Evolutionary conservation across 441 rosid species (phyloP).

Genomic region (Eugenia klotzschiana): DNA sequence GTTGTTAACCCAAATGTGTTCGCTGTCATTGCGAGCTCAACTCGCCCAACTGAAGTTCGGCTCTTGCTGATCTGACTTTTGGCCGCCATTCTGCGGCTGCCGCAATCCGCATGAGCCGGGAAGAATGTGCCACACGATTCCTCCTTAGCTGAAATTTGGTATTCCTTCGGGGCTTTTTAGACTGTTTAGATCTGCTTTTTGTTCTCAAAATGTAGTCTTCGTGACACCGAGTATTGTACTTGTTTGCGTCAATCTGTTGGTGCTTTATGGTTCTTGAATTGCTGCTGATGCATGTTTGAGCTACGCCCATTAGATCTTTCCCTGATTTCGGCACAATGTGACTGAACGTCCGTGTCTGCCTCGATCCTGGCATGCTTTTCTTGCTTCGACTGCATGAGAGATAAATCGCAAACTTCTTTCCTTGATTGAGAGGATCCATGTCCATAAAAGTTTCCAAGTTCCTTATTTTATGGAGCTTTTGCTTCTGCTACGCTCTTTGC

Average conservation of each 20-base stretch:
- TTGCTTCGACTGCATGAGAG: not conserved
- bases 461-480: not conserved
- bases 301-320: not conserved
- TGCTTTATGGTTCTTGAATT: not conserved
- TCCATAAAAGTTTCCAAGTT: not conserved
- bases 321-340: not conserved
- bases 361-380: not conserved
- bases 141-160: not conserved
- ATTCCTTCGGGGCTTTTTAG: not conserved
- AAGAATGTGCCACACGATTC: not conserved
- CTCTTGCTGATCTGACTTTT: not conserved
- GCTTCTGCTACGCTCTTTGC: not conserved
- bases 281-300: not conserved
- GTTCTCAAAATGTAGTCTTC: not conserved
- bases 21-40: not conserved
- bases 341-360: not conserved
- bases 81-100: not conserved
- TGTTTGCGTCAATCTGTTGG: not conserved
- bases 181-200: not conserved
- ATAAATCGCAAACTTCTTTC: not conserved
- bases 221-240: not conserved
- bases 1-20: not conserved
- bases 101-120: not conserved
- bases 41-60: not conserved
- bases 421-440: not conserved